Evolutionary conservation across 305 asterid genomes (phyloP).

Genomic region (Fraxinus sp.): DNA sequence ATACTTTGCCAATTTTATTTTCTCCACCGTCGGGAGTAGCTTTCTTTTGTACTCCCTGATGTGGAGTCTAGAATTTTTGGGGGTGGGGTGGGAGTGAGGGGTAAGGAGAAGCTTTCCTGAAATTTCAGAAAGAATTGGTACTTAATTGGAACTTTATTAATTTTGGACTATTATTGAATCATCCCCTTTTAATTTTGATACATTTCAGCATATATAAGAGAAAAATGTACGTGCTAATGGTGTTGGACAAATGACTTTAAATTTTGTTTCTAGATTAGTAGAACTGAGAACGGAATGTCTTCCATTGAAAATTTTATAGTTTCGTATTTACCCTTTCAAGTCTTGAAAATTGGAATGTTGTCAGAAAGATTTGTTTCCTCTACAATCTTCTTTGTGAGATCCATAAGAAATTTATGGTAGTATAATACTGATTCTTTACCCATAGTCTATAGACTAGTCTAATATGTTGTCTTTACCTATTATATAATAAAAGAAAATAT

Average conservation of each 20-base stretch:
- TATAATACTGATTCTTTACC: background rate
- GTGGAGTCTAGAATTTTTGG: background rate
- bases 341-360: background rate
- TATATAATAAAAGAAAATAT: background rate
- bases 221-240: background rate
- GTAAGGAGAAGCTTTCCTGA: background rate
- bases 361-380: background rate
- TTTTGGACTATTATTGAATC: background rate
- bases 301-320: background rate
- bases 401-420: background rate
- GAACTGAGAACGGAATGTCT: background rate
- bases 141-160: background rate
- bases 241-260: background rate
- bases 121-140: background rate
- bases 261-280: background rate
- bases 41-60: background rate
- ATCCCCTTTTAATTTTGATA: background rate
- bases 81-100: background rate
- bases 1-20: background rate
- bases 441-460: background rate
- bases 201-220: background rate
- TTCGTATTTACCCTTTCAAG: background rate
- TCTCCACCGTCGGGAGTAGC: background rate
- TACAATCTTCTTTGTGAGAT: background rate
- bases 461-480: background rate